Conservation (phyloP, 2,329 filamentous ascomycete species). For the Cercospora zeae-maydis region DNA sequence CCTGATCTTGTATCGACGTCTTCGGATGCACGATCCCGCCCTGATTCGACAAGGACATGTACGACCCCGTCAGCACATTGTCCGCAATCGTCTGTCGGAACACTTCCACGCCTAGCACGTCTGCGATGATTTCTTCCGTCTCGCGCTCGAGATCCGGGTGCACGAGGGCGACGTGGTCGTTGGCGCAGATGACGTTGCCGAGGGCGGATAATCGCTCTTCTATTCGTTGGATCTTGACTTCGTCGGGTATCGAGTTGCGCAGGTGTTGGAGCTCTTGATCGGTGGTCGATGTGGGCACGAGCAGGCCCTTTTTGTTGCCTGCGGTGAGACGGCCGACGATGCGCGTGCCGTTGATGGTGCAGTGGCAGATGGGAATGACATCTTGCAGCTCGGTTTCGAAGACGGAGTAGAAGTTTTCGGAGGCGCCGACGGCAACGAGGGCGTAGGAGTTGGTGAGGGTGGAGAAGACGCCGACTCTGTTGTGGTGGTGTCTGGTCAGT, state of each 20-base stretch:
- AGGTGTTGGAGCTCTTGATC: constrained; percentile 98
- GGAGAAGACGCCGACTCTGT: constrained; percentile 90
- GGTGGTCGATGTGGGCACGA: constrained; percentile 92
- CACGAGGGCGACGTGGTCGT: constrained; percentile 94
- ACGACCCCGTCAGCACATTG: constrained; percentile 92
- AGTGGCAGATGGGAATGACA: constrained; percentile 93
- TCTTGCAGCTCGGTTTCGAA: constrained; percentile 98
- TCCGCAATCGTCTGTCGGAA: constrained; percentile 94
- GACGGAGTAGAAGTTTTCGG: constrained; percentile 98
- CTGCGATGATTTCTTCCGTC: constrained; percentile 97
- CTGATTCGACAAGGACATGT: constrained; percentile 95
- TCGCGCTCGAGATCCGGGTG: constrained; percentile 96
- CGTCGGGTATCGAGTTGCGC: constrained; percentile 87
- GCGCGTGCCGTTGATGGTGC: constrained; percentile 91
- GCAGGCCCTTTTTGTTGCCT: constrained; percentile 92
- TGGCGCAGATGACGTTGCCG: constrained; percentile 93
- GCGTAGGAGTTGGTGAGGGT: constrained; percentile 97
- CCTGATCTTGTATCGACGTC: constrained; percentile 95
- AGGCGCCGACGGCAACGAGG: constrained; percentile 87
- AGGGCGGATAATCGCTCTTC: constrained; percentile 94
- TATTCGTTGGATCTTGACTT: constrained; percentile 91
- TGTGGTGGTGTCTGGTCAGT: neutral
- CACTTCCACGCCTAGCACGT: constrained; percentile 84
- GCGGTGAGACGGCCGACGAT: constrained; percentile 95
- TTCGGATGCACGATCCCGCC: constrained; percentile 97